phyloP scores from a whole-genome alignment of 1,284 basidiomycete species.

The Amylostereum areolatum region DNA sequence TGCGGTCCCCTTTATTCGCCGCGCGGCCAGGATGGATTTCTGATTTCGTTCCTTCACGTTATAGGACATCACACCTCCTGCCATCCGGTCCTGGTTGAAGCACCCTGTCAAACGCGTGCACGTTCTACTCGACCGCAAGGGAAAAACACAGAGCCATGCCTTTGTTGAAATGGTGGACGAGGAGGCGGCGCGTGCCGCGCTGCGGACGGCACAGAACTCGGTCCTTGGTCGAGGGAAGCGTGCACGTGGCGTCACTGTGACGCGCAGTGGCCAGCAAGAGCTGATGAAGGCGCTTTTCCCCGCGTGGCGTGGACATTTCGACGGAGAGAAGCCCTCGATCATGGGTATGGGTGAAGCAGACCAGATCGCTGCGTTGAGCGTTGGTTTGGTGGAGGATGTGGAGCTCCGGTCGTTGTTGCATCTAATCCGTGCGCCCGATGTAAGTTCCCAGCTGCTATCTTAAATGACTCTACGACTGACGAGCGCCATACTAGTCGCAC shows the following conservation, averaged over 20 bases:
- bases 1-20: slow-evolving; percentile 27
- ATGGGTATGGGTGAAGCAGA: slow-evolving; percentile 50
- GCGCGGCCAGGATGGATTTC: background rate
- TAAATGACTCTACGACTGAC: slow-evolving; percentile 7
- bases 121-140: slow-evolving; percentile 70
- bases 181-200: slow-evolving; percentile 54
- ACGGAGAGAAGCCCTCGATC: slow-evolving; percentile 59
- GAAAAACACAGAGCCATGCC: slow-evolving; percentile 77
- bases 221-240: slow-evolving; percentile 72
- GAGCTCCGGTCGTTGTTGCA: slow-evolving; percentile 61
- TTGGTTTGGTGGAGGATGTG: slow-evolving; percentile 55
- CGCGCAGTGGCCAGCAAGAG: slow-evolving; percentile 69
- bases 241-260: slow-evolving; percentile 74
- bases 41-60: background rate
- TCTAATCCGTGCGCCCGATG: slow-evolving; percentile 70
- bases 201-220: slow-evolving; percentile 55
- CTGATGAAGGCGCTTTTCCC: slow-evolving; percentile 78
- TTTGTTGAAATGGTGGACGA: slow-evolving; percentile 65
- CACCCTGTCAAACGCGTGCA: slow-evolving; percentile 64
- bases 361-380: slow-evolving; percentile 49
- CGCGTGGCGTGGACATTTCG: slow-evolving; percentile 71
- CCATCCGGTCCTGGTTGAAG: slow-evolving; percentile 60
- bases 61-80: slow-evolving; percentile 75
- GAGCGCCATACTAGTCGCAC: slow-evolving; percentile 47
- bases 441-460: slow-evolving; percentile 27